These are phyloP conservation scores for Vicia sativa DNA, from an alignment of 306 rosid species.

Conservation along the genomic window DNA sequence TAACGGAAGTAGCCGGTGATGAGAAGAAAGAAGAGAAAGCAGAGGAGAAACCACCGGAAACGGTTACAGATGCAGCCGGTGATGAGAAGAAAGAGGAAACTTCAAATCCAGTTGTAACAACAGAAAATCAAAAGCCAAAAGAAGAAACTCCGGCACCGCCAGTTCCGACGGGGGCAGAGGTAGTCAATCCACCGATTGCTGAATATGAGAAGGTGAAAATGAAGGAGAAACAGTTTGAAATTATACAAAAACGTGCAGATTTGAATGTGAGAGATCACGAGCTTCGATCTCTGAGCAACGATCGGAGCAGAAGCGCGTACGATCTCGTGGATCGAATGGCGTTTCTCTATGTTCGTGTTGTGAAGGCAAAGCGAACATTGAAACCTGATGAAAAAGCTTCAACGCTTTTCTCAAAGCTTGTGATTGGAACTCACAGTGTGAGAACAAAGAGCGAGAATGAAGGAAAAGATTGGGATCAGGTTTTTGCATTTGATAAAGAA, in stretches of 20 bases:
- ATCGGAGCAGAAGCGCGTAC: conserved; percentile 54
- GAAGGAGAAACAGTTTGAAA: conserved; percentile 34
- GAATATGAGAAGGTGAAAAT: conserved; percentile 43
- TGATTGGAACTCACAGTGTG: conserved; percentile 73
- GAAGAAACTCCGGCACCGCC: conserved; percentile 34
- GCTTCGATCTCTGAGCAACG: conserved; percentile 55
- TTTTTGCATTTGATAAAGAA: conserved; percentile 78
- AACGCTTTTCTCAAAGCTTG: conserved; percentile 59
- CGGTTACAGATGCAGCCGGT: not conserved
- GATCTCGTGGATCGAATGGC: conserved; percentile 83
- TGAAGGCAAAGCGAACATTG: conserved; percentile 56
- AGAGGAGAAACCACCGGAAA: conserved; percentile 28
- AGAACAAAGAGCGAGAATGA: conserved; percentile 57
- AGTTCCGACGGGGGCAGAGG: conserved; percentile 22
- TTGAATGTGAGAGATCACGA: conserved; percentile 49
- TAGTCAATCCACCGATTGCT: conserved; percentile 48
- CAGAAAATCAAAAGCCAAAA: conserved; percentile 34
- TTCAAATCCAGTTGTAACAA: not conserved
- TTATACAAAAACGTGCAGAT: conserved; percentile 31
- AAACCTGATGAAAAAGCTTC: conserved; percentile 29
- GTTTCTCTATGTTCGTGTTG: conserved; percentile 65
- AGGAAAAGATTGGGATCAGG: conserved; percentile 91
- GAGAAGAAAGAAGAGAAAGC: conserved; percentile 41
- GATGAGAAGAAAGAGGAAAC: conserved; percentile 42
- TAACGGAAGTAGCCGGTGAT: not conserved